These are phyloP conservation scores for Chloranthus sessilifolius DNA, from an alignment of 164 flowering plant genomes.

Conservation along the genomic window DNA sequence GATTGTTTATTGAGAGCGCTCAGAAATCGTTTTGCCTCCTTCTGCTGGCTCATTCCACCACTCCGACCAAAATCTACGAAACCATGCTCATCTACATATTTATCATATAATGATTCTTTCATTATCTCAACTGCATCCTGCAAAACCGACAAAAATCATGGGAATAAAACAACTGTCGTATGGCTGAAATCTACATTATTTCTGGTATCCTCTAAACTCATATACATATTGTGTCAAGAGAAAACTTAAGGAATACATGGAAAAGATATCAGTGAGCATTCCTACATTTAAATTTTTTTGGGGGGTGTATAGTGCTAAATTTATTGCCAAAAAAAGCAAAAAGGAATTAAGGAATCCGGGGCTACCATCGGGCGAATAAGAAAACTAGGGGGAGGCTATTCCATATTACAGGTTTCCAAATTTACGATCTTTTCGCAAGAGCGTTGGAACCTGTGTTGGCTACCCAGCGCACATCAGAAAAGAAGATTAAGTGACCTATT, in stretches of 20 bases:
- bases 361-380: neutral
- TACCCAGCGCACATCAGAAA: no score
- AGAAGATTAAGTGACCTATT: no score
- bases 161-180: neutral
- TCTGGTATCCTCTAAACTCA: no score
- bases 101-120: slow-evolving; percentile 93
- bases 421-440: no score
- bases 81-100: slow-evolving; percentile 96
- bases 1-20: slow-evolving; percentile 85
- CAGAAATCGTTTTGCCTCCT: slow-evolving; percentile 88
- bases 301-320: no score
- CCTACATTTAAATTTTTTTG: no score
- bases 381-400: neutral
- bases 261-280: no score
- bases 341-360: neutral
- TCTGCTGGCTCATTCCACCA: slow-evolving; percentile 98
- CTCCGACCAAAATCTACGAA: slow-evolving; percentile 92
- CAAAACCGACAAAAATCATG: slow-evolving; percentile 8
- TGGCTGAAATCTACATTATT: neutral
- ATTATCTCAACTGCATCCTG: slow-evolving; percentile 99
- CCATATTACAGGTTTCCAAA: neutral
- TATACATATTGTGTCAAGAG: no score
- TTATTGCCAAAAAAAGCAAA: no score
- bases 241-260: no score
- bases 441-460: no score